A percentile compares a stretch with the other conserved stretches of the same genome.
Conservation (phyloP, 2,329 filamentous ascomycete species). For the Lecanicillium sp. region DNA sequence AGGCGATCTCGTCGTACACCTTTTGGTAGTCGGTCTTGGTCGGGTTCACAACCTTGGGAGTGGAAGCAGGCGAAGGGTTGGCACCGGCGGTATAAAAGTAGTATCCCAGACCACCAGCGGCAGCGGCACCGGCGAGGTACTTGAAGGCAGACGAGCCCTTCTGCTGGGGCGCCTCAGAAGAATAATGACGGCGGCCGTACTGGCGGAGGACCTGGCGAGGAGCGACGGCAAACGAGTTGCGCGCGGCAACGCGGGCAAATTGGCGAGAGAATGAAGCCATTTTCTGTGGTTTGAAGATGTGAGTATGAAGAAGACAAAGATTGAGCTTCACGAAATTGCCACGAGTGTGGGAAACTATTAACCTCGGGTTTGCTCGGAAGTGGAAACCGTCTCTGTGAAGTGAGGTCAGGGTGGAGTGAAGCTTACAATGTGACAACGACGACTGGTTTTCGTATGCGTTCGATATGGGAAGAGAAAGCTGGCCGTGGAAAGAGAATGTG, state of each 20-base stretch:
- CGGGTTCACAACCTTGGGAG: slow-evolving; percentile 60
- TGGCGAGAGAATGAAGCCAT: slow-evolving; percentile 41
- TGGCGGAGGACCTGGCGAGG: slow-evolving; percentile 64
- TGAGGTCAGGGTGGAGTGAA: too few species aligned
- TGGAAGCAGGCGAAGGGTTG: slow-evolving; percentile 34
- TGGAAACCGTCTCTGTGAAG: too few species aligned
- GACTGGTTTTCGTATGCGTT: too few species aligned
- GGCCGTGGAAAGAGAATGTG: too few species aligned
- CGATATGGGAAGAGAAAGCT: too few species aligned
- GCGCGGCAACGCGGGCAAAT: slow-evolving; percentile 46
- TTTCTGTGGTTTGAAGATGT: slow-evolving; percentile 5
- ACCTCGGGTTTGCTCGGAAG: too few species aligned
- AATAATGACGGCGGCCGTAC: slow-evolving; percentile 70
- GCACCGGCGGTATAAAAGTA: slow-evolving; percentile 55
- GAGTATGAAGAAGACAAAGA: background rate
- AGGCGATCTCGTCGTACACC: slow-evolving; percentile 83
- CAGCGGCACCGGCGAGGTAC: slow-evolving; percentile 50
- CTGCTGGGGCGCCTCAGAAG: slow-evolving; percentile 54
- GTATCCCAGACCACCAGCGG: slow-evolving; percentile 55
- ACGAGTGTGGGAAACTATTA: too few species aligned
- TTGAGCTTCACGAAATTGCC: background rate
- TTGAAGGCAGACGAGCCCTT: slow-evolving; percentile 39
- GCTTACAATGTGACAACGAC: too few species aligned
- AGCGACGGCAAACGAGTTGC: slow-evolving; percentile 49
- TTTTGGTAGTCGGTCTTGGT: slow-evolving; percentile 87